Evolutionary conservation across 2,329 filamentous ascomycete species (phyloP), one percentile per base, ranked within the genome.

Genomic region (Phialophora verrucosa): DNA sequence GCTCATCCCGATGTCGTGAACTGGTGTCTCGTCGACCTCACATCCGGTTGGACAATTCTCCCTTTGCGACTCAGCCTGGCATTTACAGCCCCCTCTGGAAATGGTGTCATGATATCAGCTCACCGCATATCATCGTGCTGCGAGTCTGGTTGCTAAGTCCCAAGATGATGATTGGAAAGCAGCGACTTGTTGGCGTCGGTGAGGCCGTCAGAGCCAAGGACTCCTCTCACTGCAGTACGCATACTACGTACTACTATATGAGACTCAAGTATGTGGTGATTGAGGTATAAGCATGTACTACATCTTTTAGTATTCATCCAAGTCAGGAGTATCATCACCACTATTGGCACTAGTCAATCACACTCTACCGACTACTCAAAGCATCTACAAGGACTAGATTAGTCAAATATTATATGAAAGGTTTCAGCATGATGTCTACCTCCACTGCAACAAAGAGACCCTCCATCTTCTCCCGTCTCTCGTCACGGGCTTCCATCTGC

Each of bases 401-500:
- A 1, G 38, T n/a, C 5, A 17, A 32, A 10, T 35, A 10, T 35
- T 35, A 2, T 1, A 35, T 35, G 12, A 12, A 35, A 11, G 12
- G 3, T 11, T 8, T 35, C 32, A 10, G 3, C 32, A 66, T 10
- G 5, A 63, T 66, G 64, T 60, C 64, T 55, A 55, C 55, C 3
- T n/a, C 64, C 38, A 55, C 17, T 6, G 8, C 59, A 10, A 17
- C 59, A 35, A 59, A 32, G 29, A 31, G 47, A 35, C 27, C 44
- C 3, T 61, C 59, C 20, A 23, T 66, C 55, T 60, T 63, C 49
- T 55, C 53, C 38, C 64, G 64, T 35, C 27, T 66, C 44, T 54
- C 64, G 6, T 58, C 55, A 5, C 59, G 25, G 10, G 55, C 54
- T 20, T 53, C 63, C n/a, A 42, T 51, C 7, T 12, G 38, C 27